Evolutionary conservation across 2,329 filamentous ascomycete genomes (phyloP), one percentile per base, ranked within the genome.

Genomic region (Venturia effusa): DNA sequence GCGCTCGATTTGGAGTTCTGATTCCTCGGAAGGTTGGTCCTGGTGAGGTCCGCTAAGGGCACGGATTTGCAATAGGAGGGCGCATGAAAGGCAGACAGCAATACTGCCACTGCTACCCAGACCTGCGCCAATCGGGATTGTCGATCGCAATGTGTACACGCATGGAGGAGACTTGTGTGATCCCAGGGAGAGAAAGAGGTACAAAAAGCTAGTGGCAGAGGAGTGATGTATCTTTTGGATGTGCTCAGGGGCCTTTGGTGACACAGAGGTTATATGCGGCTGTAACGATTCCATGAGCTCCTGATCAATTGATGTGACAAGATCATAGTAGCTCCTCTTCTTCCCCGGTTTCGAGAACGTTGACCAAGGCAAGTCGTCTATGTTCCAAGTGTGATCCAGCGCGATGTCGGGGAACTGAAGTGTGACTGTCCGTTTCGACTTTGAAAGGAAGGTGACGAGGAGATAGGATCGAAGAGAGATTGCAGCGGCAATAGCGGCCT

Each of bases 381-480:
- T 96, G 73, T 94, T 86, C 94, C 94, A 99, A 0, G 89, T 92
- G 75, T 99, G 92, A 64, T 89, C 82, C 68, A 99, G 82, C 68
- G 88, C 87, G 69, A 97, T 92, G 74, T 99, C 94, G 66, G 92
- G 88, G 74, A 99, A 97, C 70, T 88, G 88, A 64, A 99, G 80
- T 2, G 89, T 89, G 61, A 99, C 87, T 17, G 89, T 96, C 66
- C 91, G 87, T 73, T 88, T 89, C 51, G 92, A 95, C 78, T 97
- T 97, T 67, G 92, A 95, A 59, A 96, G 84, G 17, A 93, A 90
- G 19, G 92, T 96, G 73, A 97, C 93, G 71, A 96, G 92, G 61
- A 99, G 88, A 74, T 97, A 99, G 55, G 94, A 97, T 69, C 94
- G 88, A 34, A 99, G 83, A 34, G 94, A 96, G 65, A 99, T 95